A percentile compares a stretch with the other conserved stretches of the same genome.
These are phyloP conservation scores for Trichothecium roseum DNA, from an alignment of 2,329 filamentous ascomycete genomes.

Conservation along the genomic window DNA sequence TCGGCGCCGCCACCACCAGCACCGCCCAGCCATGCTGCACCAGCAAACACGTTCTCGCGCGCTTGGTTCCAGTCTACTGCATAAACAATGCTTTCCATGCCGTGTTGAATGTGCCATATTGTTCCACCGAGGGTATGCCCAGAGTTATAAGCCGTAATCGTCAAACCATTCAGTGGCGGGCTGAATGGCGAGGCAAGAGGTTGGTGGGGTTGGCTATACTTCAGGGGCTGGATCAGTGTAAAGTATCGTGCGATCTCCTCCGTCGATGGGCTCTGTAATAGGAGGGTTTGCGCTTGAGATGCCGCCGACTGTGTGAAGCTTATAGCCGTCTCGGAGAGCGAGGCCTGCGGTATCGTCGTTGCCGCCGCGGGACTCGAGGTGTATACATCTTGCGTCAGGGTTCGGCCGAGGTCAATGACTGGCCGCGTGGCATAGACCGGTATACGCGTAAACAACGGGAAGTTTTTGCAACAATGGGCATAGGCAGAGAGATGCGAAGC, in stretches of 20 bases:
- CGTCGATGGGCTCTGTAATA: conserved; percentile 60
- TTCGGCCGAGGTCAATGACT: conserved; percentile 86
- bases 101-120: conserved; percentile 98
- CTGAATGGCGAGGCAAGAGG: conserved; percentile 80
- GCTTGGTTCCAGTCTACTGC: conserved; percentile 97
- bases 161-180: conserved; percentile 79
- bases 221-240: conserved; percentile 78
- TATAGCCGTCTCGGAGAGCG: conserved; percentile 56
- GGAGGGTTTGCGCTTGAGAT: conserved; percentile 38
- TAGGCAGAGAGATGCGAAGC: conserved; percentile 85
- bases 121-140: conserved; percentile 93
- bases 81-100: conserved; percentile 92
- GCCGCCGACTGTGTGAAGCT: conserved; percentile 41
- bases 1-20: conserved; percentile 72
- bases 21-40: conserved; percentile 86
- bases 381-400: conserved; percentile 85
- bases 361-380: conserved; percentile 79
- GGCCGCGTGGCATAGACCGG: conserved; percentile 91
- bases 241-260: conserved; percentile 94
- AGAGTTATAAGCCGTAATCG: conserved; percentile 92
- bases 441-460: conserved; percentile 83
- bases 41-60: conserved; percentile 88
- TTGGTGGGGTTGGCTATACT: conserved; percentile 94
- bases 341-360: conserved; percentile 65
- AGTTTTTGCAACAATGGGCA: conserved; percentile 93